Evolutionary conservation across 495 filamentous ascomycete genomes (phyloP), one percentile per base, ranked within the genome.

Genomic region (Staphylotrichum longicolle): DNA sequence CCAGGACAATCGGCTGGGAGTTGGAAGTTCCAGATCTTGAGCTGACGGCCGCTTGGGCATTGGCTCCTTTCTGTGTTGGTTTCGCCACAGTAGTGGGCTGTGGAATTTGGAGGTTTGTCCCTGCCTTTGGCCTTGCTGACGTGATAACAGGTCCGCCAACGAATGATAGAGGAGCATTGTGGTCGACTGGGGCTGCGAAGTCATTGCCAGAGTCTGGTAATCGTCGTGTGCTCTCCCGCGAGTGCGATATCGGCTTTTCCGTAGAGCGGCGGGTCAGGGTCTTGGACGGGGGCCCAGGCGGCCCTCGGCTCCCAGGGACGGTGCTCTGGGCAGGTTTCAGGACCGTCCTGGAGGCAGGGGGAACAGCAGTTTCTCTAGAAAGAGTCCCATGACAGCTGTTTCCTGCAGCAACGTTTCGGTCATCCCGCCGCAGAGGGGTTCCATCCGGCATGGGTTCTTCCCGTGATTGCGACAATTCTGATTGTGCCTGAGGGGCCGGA

Each of bases 1-100:
- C 64, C 35, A 67, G 41, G 1, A 67, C 12, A 34, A 69, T 63
- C 0, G 58, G 49, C 47, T 62, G 49, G 7, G 55, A 58, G 35
- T 34, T 27, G 42, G 56, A 58, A 1, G 7, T 35, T 5, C 55
- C 49, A 30, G 30, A 32, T 7, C 47, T 3, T 6, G 32, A 10
- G 7, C 6, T 11, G 12, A 4, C 14, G 10, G 40, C 5, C 3
- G 6, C n/a, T n/a, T 47, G n/a, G 2, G 9, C 32, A 2, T 15
- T 34, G 34, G 5, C 20, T 2, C 15, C 6, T 11, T 12, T 8
- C 7, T 11, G 30, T 7, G 9, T 10, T 9, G 44, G 41, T 7
- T 14, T 34, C 27, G 49, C 37, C 20, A 30, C 11, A 7, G 7
- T 4, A 15, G 5, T 32, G 11, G 11, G 5, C 27, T 12, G 6